A percentile compares a stretch with the other conserved stretches of the same genome.
These are phyloP conservation scores for Blastocrithidia nonstop DNA, from an alignment of 208 protist species.

Conservation along the genomic window DNA sequence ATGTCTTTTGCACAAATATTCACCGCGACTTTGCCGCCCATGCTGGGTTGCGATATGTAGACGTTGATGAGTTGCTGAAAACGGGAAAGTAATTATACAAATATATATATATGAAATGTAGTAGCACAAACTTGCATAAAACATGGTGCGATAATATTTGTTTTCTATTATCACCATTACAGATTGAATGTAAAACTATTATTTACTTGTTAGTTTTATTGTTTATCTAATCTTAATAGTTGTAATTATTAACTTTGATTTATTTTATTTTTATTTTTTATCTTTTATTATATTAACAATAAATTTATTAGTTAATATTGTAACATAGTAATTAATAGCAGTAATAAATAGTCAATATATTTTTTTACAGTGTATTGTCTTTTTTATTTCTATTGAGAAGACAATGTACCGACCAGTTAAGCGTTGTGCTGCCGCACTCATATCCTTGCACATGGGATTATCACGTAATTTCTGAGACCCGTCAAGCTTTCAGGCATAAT, in stretches of 20 bases:
- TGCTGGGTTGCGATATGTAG: conserved; percentile 14
- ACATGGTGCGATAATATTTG: too few relatives aligned
- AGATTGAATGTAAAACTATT: not conserved
- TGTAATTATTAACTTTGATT: not conserved
- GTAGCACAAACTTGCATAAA: too few relatives aligned
- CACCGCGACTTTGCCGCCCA: conserved; percentile 19
- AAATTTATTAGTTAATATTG: too few relatives aligned
- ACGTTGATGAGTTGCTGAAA: conserved; percentile 10
- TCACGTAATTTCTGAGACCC: conserved; percentile 74
- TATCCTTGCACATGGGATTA: too few relatives aligned
- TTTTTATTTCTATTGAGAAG: too few relatives aligned
- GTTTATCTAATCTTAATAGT: not conserved
- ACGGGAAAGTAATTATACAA: too few relatives aligned
- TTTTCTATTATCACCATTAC: not conserved
- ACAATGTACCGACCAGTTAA: too few relatives aligned
- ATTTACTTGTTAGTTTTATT: not conserved
- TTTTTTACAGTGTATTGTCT: too few relatives aligned
- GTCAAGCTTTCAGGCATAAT: conserved; percentile 77
- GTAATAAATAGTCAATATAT: too few relatives aligned
- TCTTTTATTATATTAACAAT: conserved; percentile 4
- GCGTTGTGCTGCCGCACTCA: too few relatives aligned
- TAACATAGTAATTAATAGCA: too few relatives aligned
- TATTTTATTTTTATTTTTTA: conserved; percentile 2
- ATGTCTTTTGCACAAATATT: conserved; percentile 5
- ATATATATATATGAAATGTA: too few relatives aligned